These are phyloP conservation scores for Solanum clarkiae DNA, from an alignment of 257 asterid species.

Conservation along the genomic window DNA sequence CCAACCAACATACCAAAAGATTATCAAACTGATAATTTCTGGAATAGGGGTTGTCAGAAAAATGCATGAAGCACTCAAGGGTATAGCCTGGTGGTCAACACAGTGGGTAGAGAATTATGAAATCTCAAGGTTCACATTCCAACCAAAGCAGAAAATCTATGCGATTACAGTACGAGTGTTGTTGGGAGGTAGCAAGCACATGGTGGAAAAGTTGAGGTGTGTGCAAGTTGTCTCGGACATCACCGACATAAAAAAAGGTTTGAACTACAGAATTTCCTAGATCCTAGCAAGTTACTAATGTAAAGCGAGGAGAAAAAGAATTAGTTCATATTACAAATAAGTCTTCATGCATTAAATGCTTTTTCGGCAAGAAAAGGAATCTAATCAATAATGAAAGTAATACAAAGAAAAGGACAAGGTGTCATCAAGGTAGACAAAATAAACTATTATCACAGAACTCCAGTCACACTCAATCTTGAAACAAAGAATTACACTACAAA, in stretches of 20 bases:
- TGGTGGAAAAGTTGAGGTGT: not conserved
- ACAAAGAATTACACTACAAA: not conserved
- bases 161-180: not conserved
- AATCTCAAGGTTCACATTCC: not conserved
- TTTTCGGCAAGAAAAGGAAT: not conserved
- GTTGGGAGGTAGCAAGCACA: not conserved
- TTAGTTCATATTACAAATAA: not conserved
- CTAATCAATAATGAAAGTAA: not conserved
- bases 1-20: not conserved
- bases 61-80: not conserved
- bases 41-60: not conserved
- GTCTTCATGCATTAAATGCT: not conserved
- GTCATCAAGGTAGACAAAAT: not conserved
- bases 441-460: not conserved
- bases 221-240: not conserved
- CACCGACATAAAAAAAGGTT: not conserved
- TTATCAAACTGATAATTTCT: not conserved
- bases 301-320: not conserved
- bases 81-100: not conserved
- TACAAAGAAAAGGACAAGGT: not conserved
- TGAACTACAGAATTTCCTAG: not conserved
- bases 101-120: not conserved
- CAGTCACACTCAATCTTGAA: not conserved
- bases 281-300: not conserved
- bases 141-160: not conserved